Evolutionary conservation across 2,329 filamentous ascomycete genomes (phyloP).

Genomic region (Eutypella sp.): DNA sequence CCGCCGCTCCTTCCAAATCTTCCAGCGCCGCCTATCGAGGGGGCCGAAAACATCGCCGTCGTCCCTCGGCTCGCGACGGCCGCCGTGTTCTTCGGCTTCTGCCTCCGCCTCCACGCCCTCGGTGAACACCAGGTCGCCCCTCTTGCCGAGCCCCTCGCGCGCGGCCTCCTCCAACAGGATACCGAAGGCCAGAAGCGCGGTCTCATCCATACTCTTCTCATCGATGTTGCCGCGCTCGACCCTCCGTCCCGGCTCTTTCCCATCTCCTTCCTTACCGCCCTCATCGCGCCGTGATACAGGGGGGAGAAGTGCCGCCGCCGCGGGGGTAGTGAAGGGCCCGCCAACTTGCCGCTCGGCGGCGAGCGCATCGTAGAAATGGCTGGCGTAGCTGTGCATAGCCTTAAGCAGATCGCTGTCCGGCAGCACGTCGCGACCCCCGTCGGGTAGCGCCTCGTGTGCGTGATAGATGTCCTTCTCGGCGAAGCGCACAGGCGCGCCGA

Average conservation of each 20-base stretch:
- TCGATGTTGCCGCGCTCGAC: slow-evolving; percentile 30
- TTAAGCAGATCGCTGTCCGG: slow-evolving; percentile 65
- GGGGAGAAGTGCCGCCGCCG: too few relatives aligned
- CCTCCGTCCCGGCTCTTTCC: slow-evolving; percentile 10
- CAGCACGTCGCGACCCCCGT: slow-evolving; percentile 42
- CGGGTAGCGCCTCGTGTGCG: slow-evolving; percentile 52
- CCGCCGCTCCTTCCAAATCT: slow-evolving; percentile 11
- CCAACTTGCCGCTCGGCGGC: slow-evolving; percentile 12
- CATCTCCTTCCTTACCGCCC: slow-evolving; percentile 5
- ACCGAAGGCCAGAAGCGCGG: slow-evolving; percentile 69
- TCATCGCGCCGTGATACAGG: slow-evolving; percentile 4
- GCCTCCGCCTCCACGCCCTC: slow-evolving; percentile 42
- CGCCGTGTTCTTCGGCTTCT: slow-evolving; percentile 1
- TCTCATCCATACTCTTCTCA: slow-evolving; percentile 69
- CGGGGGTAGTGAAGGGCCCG: too few relatives aligned
- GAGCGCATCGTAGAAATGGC: slow-evolving; percentile 56
- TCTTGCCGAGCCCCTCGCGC: slow-evolving; percentile 54
- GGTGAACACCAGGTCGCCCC: slow-evolving; percentile 67
- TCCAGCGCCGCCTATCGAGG: slow-evolving; percentile 14
- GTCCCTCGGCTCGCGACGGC: too few relatives aligned
- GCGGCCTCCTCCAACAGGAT: slow-evolving; percentile 69
- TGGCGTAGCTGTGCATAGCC: slow-evolving; percentile 62
- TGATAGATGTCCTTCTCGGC: slow-evolving; percentile 69
- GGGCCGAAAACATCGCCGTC: slow-evolving; percentile 12
- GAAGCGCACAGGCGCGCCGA: slow-evolving; percentile 60